Base-by-base conservation (phyloP, 257 asterid genomes). In the Dorcoceras hygrometricum region DNA sequence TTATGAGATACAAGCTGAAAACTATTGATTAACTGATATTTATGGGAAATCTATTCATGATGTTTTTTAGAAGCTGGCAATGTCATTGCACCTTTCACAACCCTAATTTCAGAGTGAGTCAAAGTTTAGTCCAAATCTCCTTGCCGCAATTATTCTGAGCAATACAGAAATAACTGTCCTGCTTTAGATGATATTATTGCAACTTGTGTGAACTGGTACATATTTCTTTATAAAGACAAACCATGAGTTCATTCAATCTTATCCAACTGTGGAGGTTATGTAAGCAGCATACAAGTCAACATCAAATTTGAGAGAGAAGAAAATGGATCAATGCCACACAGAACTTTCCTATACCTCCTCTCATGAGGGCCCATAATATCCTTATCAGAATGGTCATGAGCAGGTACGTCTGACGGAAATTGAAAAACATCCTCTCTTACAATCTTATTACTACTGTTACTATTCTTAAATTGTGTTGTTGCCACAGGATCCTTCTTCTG, bases 301-400 rank as follows among this genome's bases (percentile, higher is more conserved):
- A 53, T 51, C 39, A 78, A 61, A 67, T 53, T 59, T 66, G 57
- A 75, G 22, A 72, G n/a, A 31, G 0, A 24, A n/a, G 7, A 29
- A 48, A 20, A 34, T 11, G 34, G 23, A 57, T 25, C 10, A 29
- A 10, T 26, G 57, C 5, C 48, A 63, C 57, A 65, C 59, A 62
- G 62, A 76, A 62, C 60, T 25, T 23, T 8, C 12, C 23, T 56
- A 66, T 75, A 89, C 98, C 95, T 87, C 68, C 81, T 86, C 72
- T 83, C 89, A 48, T 14, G 77, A 70, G 79, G 66, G 73, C 50
- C 70, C 76, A 78, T 71, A 69, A 36, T 78, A 76, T 76, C 80
- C 78, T 66, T 62, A 74, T 71, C 86, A 63, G 78, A 67, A 73
- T 43, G 80, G 59, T 67, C 57, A 22, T 53, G 71, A 54, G 23